Base-by-base conservation (phyloP, 805 yeast genomes). In the Kluyveromyces nonfermentans region DNA sequence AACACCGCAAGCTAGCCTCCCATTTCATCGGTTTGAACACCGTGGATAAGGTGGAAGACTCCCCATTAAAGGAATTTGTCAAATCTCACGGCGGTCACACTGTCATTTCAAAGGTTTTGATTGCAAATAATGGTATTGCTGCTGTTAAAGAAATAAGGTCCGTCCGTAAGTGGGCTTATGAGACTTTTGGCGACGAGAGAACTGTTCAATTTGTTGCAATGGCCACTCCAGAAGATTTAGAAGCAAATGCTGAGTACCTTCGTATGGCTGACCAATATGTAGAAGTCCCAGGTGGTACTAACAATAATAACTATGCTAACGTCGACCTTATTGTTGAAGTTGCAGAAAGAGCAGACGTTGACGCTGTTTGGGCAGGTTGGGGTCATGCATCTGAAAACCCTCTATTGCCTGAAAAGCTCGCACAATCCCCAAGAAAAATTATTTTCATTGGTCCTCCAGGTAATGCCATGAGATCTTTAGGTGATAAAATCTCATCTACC, bases 311-410 rank as follows among this genome's bases (percentile, higher is more conserved):
- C 68, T 89, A 89, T 63, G 99, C 99, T 56, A 93, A 93, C 61
- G 99, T 93, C 49, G 98, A 93, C 54, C 73, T 93, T 49, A 93
- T 93, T 64, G 97, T 93, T 39, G 99, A 93, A 58, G 72, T 93
- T 40, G 99, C 99, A 32, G 98, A 93, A 70, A 83, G 97, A 71
- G 83, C 95, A 36, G 78, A 86, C 52, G 97, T 85, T 45, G 95
- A 93, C 64, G 99, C 98, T 20, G 99, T 93, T 46, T 93, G 99
- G 99, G 99, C 99, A 31, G 99, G 99, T 58, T 93, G 99, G 99
- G 99, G 99, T 58, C 98, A 94, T 64, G 99, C 99, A 22, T 86
- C 96, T n/a, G 99, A 93, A 71, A 90, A 94, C 69, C 99, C 99
- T 21, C 65, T 71, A 38, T 77, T 93, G 52, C 99, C 99, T 22